A percentile compares a stretch with the other conserved stretches of the same genome.
phyloP scores from a whole-genome alignment of 1,284 basidiomycete species.

The Trametes hirsuta region DNA sequence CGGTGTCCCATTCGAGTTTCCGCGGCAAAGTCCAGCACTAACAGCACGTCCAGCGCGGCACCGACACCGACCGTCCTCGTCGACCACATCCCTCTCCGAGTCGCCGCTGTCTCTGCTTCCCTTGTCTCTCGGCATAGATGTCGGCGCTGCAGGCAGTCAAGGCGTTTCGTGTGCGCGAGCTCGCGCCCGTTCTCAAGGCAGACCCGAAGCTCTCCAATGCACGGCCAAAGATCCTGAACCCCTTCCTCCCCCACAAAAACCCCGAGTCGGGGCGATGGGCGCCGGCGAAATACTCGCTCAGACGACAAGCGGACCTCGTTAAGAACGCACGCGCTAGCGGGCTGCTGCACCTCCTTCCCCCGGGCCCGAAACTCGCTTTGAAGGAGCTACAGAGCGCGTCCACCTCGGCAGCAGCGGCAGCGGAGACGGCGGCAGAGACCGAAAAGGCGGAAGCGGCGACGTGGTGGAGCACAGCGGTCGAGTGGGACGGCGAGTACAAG shows the following conservation, averaged over 20 bases:
- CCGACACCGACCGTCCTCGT: background rate
- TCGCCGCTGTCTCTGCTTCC: background rate
- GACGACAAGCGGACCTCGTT: slow-evolving; percentile 76
- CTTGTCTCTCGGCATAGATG: slow-evolving; percentile 1
- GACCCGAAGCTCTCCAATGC: slow-evolving; percentile 9
- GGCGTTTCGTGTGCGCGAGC: slow-evolving; percentile 36
- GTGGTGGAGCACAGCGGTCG: slow-evolving; percentile 45
- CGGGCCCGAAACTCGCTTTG: slow-evolving; percentile 56
- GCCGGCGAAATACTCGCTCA: slow-evolving; percentile 68
- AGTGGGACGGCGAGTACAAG: slow-evolving; percentile 61
- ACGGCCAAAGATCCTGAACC: slow-evolving; percentile 47
- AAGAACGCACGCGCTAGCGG: slow-evolving; percentile 64
- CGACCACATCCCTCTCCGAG: background rate
- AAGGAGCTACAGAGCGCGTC: slow-evolving; percentile 22
- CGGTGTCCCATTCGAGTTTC: background rate
- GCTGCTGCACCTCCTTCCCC: slow-evolving; percentile 61
- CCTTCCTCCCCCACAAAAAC: slow-evolving; percentile 68
- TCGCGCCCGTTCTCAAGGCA: slow-evolving; percentile 21
- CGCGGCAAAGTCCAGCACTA: background rate
- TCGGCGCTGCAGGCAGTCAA: slow-evolving; percentile 33
- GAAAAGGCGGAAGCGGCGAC: slow-evolving; percentile 10
- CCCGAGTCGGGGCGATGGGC: slow-evolving; percentile 66
- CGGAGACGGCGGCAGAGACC: too few species aligned
- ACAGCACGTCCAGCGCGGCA: background rate
- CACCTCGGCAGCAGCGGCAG: background rate